Evolutionary conservation across 2,329 filamentous ascomycete species (phyloP), one percentile per base, ranked within the genome.

Genomic region (Sclerotinia glacialis): DNA sequence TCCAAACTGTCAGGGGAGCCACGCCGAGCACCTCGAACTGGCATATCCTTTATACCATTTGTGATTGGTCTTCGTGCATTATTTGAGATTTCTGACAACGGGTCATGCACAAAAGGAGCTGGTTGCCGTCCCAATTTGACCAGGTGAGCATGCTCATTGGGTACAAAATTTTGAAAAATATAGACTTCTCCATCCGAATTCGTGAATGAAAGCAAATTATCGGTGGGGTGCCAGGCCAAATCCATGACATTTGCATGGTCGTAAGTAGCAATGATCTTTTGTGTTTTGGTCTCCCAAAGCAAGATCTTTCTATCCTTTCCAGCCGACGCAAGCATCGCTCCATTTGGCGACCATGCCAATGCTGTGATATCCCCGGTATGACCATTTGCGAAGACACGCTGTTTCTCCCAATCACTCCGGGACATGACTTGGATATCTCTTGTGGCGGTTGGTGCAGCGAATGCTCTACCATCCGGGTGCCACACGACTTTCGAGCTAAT

Each of bases 401-500:
- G 93, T 71, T 90, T 89, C 76, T 93, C 91, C 91, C 94, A 97
- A 76, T 97, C 92, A 63, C 86, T 87, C 69, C 88, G 88, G n/a
- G 94, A 96, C 66, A 97, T 85, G 49, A 97, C 86, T 74, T 96
- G 90, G 37, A 97, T 87, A 76, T 96, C 89, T 79, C 89, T 86
- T 28, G 90, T 92, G 0, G 90, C 85, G 26, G 93, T 97, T 0
- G 92, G 88, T 26, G 91, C 88, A 1, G 92, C 93, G 78, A 99
- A 96, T 3, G 93, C 92, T 71, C 92, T 86, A 26, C 95, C 94
- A 76, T 98, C 94, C 0, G 96, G 96, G 79, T 98, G 95, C 95
- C 95, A 99, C 0, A 87, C 85, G 7, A 89, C 87, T 74, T 85
- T 85, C 5, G 92, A 89, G 70, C 89, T 93, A 7, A 86, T 83